Evolutionary conservation across 768 basidiomycete genomes (phyloP).

Genomic region (Tephrocybe sp.): DNA sequence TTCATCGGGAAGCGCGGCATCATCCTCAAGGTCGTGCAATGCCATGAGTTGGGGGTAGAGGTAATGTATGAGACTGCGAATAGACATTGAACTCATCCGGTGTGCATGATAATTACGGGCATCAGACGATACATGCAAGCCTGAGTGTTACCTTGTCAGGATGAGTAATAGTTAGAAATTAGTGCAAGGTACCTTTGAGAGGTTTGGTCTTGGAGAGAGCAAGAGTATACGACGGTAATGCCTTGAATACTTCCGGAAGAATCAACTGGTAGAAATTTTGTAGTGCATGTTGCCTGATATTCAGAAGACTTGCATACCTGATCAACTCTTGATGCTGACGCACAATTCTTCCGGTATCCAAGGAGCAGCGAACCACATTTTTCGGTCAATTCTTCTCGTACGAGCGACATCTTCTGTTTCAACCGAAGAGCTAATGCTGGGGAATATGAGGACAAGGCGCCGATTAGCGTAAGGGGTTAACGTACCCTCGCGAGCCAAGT

Average conservation of each 20-base stretch:
- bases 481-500: conserved; percentile 78
- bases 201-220: conserved; percentile 88
- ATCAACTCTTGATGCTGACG: conserved; percentile 68
- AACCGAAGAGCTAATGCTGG: conserved; percentile 73
- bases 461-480: conserved; percentile 1
- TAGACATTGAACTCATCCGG: conserved; percentile 67
- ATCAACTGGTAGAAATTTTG: conserved; percentile 61
- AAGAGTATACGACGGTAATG: conserved; percentile 79
- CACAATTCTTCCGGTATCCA: conserved; percentile 88
- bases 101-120: conserved; percentile 88
- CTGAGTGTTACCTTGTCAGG: conserved; percentile 35
- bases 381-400: conserved; percentile 84
- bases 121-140: conserved; percentile 88
- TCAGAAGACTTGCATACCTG: conserved; percentile 55
- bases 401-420: conserved; percentile 62
- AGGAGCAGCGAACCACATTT: conserved; percentile 78
- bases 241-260: conserved; percentile 90
- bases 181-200: conserved; percentile 69
- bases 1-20: conserved; percentile 66
- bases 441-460: conserved; percentile 2
- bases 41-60: conserved; percentile 90
- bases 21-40: conserved; percentile 78
- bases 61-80: conserved; percentile 69
- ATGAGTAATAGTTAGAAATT: not conserved
- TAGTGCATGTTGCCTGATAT: not conserved